Evolutionary conservation across 2,329 filamentous ascomycete species (phyloP).

Genomic region (Pseudogymnoascus sp.): DNA sequence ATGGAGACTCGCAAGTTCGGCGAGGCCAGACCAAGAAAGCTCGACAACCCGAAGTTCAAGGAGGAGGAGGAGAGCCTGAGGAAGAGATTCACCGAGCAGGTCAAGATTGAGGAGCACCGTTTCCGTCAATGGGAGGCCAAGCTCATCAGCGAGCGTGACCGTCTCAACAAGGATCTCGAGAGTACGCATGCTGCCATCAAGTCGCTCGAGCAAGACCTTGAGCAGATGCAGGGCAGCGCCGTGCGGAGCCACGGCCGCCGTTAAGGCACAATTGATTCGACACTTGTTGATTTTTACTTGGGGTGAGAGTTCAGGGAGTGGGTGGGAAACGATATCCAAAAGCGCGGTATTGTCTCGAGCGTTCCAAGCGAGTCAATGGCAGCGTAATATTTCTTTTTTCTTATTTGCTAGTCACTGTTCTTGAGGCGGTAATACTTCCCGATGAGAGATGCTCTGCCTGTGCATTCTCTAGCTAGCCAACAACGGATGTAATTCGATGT

Average conservation of each 20-base stretch:
- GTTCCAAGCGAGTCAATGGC: conserved; percentile 25
- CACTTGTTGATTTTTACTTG: conserved; percentile 11
- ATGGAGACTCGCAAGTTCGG: conserved; percentile 99
- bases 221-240: conserved; percentile 83
- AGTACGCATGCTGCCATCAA: conserved; percentile 93
- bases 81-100: conserved; percentile 99
- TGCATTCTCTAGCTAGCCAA: conserved; percentile 24
- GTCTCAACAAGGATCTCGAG: conserved; percentile 99
- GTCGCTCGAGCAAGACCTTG: conserved; percentile 84
- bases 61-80: conserved; percentile 97
- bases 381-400: conserved; percentile 21
- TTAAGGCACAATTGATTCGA: conserved; percentile 38
- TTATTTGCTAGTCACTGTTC: conserved; percentile 14
- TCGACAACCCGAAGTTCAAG: conserved; percentile 99
- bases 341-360: conserved; percentile 16
- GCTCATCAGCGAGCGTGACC: conserved; percentile 96
- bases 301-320: conserved; percentile 8
- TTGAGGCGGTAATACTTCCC: conserved; percentile 1
- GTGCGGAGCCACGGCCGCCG: conserved; percentile 89
- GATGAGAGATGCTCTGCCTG: conserved; percentile 9
- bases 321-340: conserved; percentile 12
- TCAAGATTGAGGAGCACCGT: conserved; percentile 99
- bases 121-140: conserved; percentile 99
- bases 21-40: conserved; percentile 91
- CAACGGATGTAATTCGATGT: conserved; percentile 30